Evolutionary conservation across 805 yeast species (phyloP), one percentile per base, ranked within the genome.

Genomic region (Kazachstania viticola): DNA sequence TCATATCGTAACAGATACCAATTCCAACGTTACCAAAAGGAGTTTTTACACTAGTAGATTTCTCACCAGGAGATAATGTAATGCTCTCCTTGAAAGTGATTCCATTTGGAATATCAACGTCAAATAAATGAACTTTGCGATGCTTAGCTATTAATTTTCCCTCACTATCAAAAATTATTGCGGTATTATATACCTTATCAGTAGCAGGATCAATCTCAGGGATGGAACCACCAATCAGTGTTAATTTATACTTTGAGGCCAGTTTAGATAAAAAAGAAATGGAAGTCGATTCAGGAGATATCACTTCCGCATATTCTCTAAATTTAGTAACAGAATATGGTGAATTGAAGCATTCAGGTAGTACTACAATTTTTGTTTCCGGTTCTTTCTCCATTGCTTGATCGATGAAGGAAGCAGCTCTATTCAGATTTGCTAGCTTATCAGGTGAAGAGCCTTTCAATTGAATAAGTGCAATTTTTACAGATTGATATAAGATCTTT

Each of bases 291-390:
- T 29, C 94, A 2, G 61, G 54, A 5, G 94, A 93, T 27, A 91
- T 80, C n/a, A 56, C 45, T 55, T 91, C 98, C 3, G 95, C 87
- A 52, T 91, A 88, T 37, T 82, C 75, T 5, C 80, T 72, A 58
- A 91, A 91, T 39, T 87, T 79, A 36, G 72, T 71, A 18, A 84
- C 94, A 0, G 94, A 73, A 51, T 91, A 91, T 3, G 97, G 97
- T 1, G 95, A 82, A 55, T 88, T 91, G 71, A 87, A 88, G 61
- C 95, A 85, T 60, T 91, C 97, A 7, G 98, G 98, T 21, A 91
- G 62, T 41, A 91, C 83, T 9, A 91, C 71, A 26, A 88, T 62
- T 46, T 87, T 80, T 6, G 78, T 70, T 6, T 75, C 71, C 13
- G 73, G 65, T 16, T 78, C 74, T 34, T 63, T 52, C 9, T 35